Conservation (phyloP, 208 protist genomes). For the Phytomonas sp. region DNA sequence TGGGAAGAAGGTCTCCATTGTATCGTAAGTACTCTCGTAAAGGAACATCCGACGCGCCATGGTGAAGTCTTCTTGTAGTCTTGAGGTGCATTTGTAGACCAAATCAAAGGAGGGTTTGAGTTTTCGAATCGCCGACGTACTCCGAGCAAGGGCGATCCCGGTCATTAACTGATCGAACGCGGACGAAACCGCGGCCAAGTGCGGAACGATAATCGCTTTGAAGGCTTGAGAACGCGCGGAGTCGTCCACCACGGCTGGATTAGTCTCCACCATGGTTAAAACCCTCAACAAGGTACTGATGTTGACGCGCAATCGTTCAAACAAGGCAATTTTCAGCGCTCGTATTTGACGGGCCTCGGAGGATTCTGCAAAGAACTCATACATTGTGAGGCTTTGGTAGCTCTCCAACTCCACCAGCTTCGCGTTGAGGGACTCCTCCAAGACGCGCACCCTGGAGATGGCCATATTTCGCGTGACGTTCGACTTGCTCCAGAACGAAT, state of each 20-base stretch:
- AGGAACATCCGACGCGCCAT: conserved; percentile 65
- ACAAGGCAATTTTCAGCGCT: conserved; percentile 46
- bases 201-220: conserved; percentile 43
- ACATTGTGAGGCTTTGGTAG: conserved; percentile 61
- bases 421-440: conserved; percentile 59
- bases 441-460: conserved; percentile 71
- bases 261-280: conserved; percentile 70
- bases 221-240: conserved; percentile 62
- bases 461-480: conserved; percentile 83
- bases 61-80: conserved; percentile 55
- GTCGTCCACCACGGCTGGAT: conserved; percentile 61
- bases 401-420: conserved; percentile 48
- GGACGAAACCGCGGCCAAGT: conserved; percentile 41
- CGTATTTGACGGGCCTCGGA: conserved; percentile 57
- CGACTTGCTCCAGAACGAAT: conserved; percentile 78
- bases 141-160: conserved; percentile 38
- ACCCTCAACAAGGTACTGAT: conserved; percentile 72
- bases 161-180: conserved; percentile 62
- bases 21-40: conserved; percentile 61
- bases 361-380: conserved; percentile 78
- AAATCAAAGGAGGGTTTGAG: conserved; percentile 30
- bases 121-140: conserved; percentile 25
- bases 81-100: conserved; percentile 35
- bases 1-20: conserved; percentile 81
- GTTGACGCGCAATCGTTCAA: conserved; percentile 64